Evolutionary conservation across 495 filamentous ascomycete species (phyloP).

Genomic region (Annulohypoxylon moriforme): DNA sequence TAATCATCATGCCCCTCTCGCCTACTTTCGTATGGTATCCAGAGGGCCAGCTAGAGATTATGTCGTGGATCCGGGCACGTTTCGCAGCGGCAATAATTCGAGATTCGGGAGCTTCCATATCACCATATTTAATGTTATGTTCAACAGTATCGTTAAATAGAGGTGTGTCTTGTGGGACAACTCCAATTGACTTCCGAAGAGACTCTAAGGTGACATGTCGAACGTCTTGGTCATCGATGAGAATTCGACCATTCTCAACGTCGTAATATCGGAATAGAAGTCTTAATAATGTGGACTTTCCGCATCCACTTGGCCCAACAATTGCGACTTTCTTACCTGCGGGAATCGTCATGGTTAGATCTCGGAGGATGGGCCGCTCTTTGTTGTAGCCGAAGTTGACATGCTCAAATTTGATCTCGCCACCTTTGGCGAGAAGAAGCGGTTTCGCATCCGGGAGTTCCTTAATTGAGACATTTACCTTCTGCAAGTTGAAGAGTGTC

Average conservation of each 20-base stretch:
- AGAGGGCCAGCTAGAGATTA: constrained; percentile 79
- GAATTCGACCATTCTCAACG: constrained; percentile 84
- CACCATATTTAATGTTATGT: constrained; percentile 96
- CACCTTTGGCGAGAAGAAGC: constrained; percentile 76
- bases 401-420: constrained; percentile 93
- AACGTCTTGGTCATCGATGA: constrained; percentile 94
- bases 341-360: constrained; percentile 88
- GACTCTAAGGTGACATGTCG: constrained; percentile 84
- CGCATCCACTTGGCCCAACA: constrained; percentile 94
- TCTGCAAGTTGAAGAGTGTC: constrained; percentile 98
- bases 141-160: constrained; percentile 95
- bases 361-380: constrained; percentile 86
- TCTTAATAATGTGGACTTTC: constrained; percentile 92
- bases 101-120: constrained; percentile 79
- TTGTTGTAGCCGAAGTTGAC: constrained; percentile 93
- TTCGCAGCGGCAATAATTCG: constrained; percentile 80
- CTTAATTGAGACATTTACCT: constrained; percentile 89
- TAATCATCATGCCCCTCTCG: constrained; percentile 98
- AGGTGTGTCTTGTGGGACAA: constrained; percentile 97
- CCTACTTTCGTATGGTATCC: constrained; percentile 94
- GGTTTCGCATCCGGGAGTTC: constrained; percentile 78
- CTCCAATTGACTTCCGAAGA: constrained; percentile 86
- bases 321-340: constrained; percentile 96
- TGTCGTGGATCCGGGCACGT: constrained; percentile 85
- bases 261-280: constrained; percentile 96